Evolutionary conservation across 2,329 filamentous ascomycete species (phyloP), one percentile per base, ranked within the genome.

Genomic region (Rasamsonia emersonii): DNA sequence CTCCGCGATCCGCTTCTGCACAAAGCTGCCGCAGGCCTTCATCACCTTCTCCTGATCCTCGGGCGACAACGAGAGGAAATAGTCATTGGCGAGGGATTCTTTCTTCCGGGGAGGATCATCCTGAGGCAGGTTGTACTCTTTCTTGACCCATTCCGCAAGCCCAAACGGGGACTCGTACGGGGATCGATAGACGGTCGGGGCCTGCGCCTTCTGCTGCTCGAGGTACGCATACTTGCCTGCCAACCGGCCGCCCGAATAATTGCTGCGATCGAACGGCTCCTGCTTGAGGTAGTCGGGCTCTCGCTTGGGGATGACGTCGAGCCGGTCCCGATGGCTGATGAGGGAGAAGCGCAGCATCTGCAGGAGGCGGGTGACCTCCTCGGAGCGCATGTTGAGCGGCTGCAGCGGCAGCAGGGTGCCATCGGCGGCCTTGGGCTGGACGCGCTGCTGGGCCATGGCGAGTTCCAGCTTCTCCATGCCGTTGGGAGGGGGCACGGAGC

Each of bases 331-430:
- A 38, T 61, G 55, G 33, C 57, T 60, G 19, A 60, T 50, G 17
- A 63, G 43, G 7, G 59, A 62, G 42, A 63, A 62, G 17, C 60
- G 59, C 13, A 63, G 55, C 60, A 63, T 63, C 31, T 59, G 53
- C 25, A 63, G 46, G 24, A 63, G 39, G 21, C 58, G 56, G 18
- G 52, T 59, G 39, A 63, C 59, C 45, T 64, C 60, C 30, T 62
- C 58, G 18, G 58, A 59, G 18, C 58, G 49, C 58, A 62, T 63
- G 38, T 64, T 61, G 29, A 64, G 47, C 18, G 56, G 57, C 33
- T 61, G 59, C 32, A 51, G 45, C 9, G 56, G 51, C 16, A 61
- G 42, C 32, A 59, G 36, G 28, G 56, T 54, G 28, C 58, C 58
- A 42, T 62, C 58, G 16, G 49, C 41, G 15, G 58, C 53, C 35